Base-by-base conservation (phyloP, 345 rosid genomes). In the Lepidium aucheri region DNA sequence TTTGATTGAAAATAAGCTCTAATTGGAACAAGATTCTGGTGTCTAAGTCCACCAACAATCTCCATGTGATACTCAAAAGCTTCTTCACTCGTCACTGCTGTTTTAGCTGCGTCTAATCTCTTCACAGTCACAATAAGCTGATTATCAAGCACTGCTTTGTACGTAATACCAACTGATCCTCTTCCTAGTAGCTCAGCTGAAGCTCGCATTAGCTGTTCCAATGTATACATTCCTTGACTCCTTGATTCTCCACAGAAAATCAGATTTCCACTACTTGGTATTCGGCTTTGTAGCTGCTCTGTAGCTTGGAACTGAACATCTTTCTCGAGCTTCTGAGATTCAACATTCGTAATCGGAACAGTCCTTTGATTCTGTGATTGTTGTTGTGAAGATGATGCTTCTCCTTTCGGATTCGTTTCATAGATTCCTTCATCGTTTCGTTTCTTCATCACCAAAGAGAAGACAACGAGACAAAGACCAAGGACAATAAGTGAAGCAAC, bases 181-280 rank as follows among this genome's bases (percentile, higher is more conserved):
- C 99, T 84, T 32, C 99, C 99, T 3, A 90, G 64, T 55, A 94
- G 70, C 87, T 90, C 99, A 3, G 99, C 99, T 1, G 99, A 94
- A 17, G 89, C 97, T 65, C 87, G 71, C 99, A 90, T 88, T 38
- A 88, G 75, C 81, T 90, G 95, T 74, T 94, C 96, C 38, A 94
- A 28, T 5, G 82, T 83, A 47, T 90, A 94, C 77, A 74, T 62
- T 2, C 69, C 77, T 74, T 41, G 24, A 28, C 61, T 45, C 22
- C 63, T 66, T 6, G 69, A 2, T 14, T 59, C 67, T 18, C 77
- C 78, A 24, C 86, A 83, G 49, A 84, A 82, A 40, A 86, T 82
- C 39, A 92, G 60, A 69, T 36, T 74, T 57, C 98, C 91, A 30
- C 95, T 86, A 38, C 70, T 69, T 34, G 65, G 67, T 33, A 60